A percentile compares a stretch with the other conserved stretches of the same genome.
These are phyloP conservation scores for Cyberlindnera misumaiensis DNA, from an alignment of 805 yeast genomes.

Conservation along the genomic window DNA sequence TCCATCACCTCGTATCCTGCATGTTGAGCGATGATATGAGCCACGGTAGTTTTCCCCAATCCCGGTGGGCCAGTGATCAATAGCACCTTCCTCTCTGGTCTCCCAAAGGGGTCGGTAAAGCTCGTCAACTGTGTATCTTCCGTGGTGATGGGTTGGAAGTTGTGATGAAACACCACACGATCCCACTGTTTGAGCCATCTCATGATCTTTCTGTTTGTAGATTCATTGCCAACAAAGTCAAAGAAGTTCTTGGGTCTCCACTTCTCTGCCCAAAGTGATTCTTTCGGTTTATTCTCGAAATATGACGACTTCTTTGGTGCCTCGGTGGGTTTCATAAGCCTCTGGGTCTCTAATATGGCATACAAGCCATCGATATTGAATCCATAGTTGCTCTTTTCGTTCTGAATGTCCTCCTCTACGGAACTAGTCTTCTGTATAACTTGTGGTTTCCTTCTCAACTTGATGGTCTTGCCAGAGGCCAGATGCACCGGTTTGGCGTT, in stretches of 20 bases:
- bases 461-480: conserved; percentile 15
- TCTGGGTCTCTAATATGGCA: conserved; percentile 25
- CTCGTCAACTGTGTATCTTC: conserved; percentile 4
- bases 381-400: conserved; percentile 25
- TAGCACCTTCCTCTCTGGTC: conserved; percentile 59
- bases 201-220: conserved; percentile 49
- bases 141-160: conserved; percentile 24
- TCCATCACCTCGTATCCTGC: conserved; percentile 78
- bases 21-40: conserved; percentile 77
- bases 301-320: conserved; percentile 1
- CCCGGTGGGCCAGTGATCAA: conserved; percentile 92
- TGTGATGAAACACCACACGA: conserved; percentile 45
- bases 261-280: conserved; percentile 49
- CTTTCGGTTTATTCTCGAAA: conserved; percentile 1
- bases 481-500: conserved; percentile 12
- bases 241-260: conserved; percentile 60
- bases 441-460: conserved; percentile 6
- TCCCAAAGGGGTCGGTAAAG: conserved; percentile 40
- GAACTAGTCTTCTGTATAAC: conserved; percentile 1
- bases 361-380: conserved; percentile 31
- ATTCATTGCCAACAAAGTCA: conserved; percentile 65
- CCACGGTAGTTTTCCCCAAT: conserved; percentile 83
- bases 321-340: conserved; percentile 7
- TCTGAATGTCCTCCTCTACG: neutral
- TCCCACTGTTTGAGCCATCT: conserved; percentile 69